Conservation (phyloP, 2,329 filamentous ascomycete species). For the Pestalotiopsis sp. region DNA sequence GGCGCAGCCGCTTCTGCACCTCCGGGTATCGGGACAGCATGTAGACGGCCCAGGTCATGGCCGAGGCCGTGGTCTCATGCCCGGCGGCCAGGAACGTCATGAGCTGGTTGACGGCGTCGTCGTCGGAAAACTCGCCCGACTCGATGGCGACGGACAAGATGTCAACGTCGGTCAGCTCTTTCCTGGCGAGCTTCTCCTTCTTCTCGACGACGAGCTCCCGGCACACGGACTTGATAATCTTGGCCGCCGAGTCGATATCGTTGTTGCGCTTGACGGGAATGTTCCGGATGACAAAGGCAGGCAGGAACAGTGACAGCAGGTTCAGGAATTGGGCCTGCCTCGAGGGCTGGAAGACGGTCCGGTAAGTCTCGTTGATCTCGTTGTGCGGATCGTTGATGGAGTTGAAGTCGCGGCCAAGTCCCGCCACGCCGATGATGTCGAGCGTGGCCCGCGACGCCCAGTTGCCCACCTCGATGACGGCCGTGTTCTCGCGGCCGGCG, state of each 20-base stretch:
- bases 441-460: slow-evolving; percentile 73
- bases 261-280: slow-evolving; percentile 74
- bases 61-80: slow-evolving; percentile 46
- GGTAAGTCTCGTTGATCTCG: slow-evolving; percentile 61
- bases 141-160: slow-evolving; percentile 41
- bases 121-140: slow-evolving; percentile 39
- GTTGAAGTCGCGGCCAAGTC: slow-evolving; percentile 72
- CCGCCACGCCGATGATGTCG: slow-evolving; percentile 75
- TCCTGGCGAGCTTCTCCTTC: slow-evolving; percentile 53
- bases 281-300: slow-evolving; percentile 58
- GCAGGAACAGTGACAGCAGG: slow-evolving; percentile 64
- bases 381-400: slow-evolving; percentile 64
- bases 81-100: slow-evolving; percentile 47
- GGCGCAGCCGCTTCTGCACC: slow-evolving; percentile 39
- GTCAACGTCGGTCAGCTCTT: slow-evolving; percentile 41
- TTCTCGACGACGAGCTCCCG: slow-evolving; percentile 71
- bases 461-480: slow-evolving; percentile 56
- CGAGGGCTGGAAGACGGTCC: slow-evolving; percentile 55
- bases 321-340: slow-evolving; percentile 56
- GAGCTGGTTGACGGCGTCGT: slow-evolving; percentile 40
- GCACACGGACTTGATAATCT: slow-evolving; percentile 67
- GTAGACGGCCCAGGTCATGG: slow-evolving; percentile 44
- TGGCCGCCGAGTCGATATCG: slow-evolving; percentile 59
- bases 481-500: slow-evolving; percentile 33
- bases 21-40: slow-evolving; percentile 37